Percentiles rank a stretch among this genome's conserved stretches.
Evolutionary conservation across 2,329 filamentous ascomycete genomes (phyloP).

Genomic region (Phyllosticta citrichinensis): DNA sequence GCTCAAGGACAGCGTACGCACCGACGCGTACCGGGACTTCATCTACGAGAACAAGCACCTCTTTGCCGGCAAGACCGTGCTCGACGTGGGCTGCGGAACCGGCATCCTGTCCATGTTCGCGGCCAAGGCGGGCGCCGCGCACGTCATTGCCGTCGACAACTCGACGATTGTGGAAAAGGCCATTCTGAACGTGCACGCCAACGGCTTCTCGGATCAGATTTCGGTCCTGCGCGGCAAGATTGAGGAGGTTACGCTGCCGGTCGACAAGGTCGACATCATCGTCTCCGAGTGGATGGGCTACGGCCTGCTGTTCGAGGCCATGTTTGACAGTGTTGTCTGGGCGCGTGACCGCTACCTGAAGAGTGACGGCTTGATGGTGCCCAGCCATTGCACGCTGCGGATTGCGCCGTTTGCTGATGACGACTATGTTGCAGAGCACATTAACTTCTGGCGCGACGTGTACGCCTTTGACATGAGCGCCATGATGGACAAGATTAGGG

Average conservation of each 20-base stretch:
- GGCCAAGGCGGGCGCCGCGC: slow-evolving; percentile 75
- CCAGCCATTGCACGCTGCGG: slow-evolving; percentile 74
- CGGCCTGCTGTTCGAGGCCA: slow-evolving; percentile 83
- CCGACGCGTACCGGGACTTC: slow-evolving; percentile 87
- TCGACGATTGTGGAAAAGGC: slow-evolving; percentile 84
- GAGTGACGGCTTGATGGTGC: slow-evolving; percentile 72
- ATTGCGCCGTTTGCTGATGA: slow-evolving; percentile 70
- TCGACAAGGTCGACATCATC: slow-evolving; percentile 81
- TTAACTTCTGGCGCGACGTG: slow-evolving; percentile 81
- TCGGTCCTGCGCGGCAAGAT: slow-evolving; percentile 77
- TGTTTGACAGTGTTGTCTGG: slow-evolving; percentile 86
- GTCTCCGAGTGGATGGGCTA: slow-evolving; percentile 99
- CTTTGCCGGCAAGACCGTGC: slow-evolving; percentile 74
- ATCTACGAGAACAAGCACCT: slow-evolving; percentile 85
- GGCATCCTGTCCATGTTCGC: slow-evolving; percentile 93
- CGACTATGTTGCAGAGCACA: slow-evolving; percentile 66
- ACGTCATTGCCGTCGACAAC: slow-evolving; percentile 86
- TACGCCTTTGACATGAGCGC: slow-evolving; percentile 92
- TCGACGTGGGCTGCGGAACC: slow-evolving; percentile 77
- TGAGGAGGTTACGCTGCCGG: slow-evolving; percentile 68
- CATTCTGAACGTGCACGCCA: slow-evolving; percentile 72
- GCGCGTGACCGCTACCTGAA: slow-evolving; percentile 80
- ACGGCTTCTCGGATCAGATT: slow-evolving; percentile 63
- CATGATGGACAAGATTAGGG: slow-evolving; percentile 74
- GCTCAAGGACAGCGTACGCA: slow-evolving; percentile 82